phyloP scores from a whole-genome alignment of 2,329 filamentous ascomycete genomes.

The Fusarium decemcellulare region DNA sequence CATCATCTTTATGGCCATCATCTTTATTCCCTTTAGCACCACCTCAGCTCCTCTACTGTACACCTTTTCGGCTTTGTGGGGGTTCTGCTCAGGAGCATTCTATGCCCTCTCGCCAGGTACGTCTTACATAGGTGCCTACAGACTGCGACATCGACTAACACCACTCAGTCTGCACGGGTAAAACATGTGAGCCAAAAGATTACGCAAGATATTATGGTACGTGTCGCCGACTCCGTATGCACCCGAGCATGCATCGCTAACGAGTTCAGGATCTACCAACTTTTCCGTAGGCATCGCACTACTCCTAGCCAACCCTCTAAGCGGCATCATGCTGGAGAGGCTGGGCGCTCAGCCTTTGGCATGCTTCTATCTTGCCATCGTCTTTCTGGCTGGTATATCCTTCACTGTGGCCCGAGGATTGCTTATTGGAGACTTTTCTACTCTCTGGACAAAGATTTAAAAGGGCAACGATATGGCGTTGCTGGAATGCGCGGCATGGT shows the following conservation, averaged over 20 bases:
- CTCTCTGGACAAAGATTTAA: conserved; percentile 18
- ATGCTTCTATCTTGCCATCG: conserved; percentile 59
- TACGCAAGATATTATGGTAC: conserved; percentile 58
- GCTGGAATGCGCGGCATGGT: not conserved
- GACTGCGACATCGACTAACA: not conserved
- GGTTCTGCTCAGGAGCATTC: conserved; percentile 62
- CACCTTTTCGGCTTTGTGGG: conserved; percentile 59
- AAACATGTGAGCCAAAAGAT: conserved; percentile 59
- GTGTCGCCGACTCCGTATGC: not conserved
- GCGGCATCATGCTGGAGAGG: conserved; percentile 58
- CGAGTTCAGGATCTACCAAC: conserved; percentile 57
- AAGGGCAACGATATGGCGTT: not conserved
- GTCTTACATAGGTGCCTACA: not conserved
- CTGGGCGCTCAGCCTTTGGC: conserved; percentile 58
- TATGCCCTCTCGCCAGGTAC: conserved; percentile 53
- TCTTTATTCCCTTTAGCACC: conserved; percentile 60
- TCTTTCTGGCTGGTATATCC: conserved; percentile 50
- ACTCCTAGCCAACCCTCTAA: conserved; percentile 59
- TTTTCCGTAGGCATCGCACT: conserved; percentile 59
- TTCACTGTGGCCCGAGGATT: conserved; percentile 40
- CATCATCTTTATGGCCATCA: conserved; percentile 53
- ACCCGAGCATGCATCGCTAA: conserved; percentile 30
- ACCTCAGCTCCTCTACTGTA: conserved; percentile 55
- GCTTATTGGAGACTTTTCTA: conserved; percentile 19
- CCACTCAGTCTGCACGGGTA: conserved; percentile 56